Conservation (phyloP, 2,329 filamentous ascomycete genomes). For the Periglandula ipomoeae region DNA sequence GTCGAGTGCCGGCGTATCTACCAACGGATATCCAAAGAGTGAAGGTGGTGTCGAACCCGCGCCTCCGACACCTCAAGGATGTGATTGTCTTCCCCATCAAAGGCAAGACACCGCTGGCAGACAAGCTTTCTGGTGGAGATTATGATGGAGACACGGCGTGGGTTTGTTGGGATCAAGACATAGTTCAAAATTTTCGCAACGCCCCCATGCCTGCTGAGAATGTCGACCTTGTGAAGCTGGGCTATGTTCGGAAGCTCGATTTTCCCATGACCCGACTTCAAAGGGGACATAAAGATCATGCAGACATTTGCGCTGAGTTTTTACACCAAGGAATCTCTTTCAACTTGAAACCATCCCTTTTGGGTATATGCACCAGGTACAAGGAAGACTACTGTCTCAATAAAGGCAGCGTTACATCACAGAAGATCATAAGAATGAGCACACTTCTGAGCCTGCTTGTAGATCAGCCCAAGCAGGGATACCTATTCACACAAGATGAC, state of each 20-base stretch:
- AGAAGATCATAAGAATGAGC: slow-evolving; percentile 38
- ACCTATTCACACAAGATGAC: slow-evolving; percentile 34
- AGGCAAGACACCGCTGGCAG: slow-evolving; percentile 54
- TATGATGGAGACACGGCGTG: slow-evolving; percentile 75
- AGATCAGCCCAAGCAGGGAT: slow-evolving; percentile 48
- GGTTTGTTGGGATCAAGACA: slow-evolving; percentile 61
- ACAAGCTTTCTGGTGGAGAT: slow-evolving; percentile 67
- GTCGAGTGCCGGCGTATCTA: slow-evolving; percentile 60
- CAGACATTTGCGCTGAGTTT: slow-evolving; percentile 30
- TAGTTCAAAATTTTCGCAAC: slow-evolving; percentile 60
- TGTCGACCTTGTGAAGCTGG: slow-evolving; percentile 38
- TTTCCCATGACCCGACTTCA: neutral
- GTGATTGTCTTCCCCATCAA: slow-evolving; percentile 67
- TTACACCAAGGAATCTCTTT: slow-evolving; percentile 47
- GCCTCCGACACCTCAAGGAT: slow-evolving; percentile 62
- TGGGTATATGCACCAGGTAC: slow-evolving; percentile 56
- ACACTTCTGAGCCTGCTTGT: slow-evolving; percentile 44
- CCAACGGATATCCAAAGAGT: slow-evolving; percentile 66
- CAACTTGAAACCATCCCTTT: slow-evolving; percentile 42
- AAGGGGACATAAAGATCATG: neutral
- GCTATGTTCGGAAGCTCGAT: slow-evolving; percentile 7
- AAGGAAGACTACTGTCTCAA: slow-evolving; percentile 57
- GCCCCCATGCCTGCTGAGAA: slow-evolving; percentile 23
- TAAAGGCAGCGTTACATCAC: slow-evolving; percentile 37
- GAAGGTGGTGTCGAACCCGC: slow-evolving; percentile 44